Base-by-base conservation (phyloP, 768 basidiomycete species). In the Tubosaeta sp. region DNA sequence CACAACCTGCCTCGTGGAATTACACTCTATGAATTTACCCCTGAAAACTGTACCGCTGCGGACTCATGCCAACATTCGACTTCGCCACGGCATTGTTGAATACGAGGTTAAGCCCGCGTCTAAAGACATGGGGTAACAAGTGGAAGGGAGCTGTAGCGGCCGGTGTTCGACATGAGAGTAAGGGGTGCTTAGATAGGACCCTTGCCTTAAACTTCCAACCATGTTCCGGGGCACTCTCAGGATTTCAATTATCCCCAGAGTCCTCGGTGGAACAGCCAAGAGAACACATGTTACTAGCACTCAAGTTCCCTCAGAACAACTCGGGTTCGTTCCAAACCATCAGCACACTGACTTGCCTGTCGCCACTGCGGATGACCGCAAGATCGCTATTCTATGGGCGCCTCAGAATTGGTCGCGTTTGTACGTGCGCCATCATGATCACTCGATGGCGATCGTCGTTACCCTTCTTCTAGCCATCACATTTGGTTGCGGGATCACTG, bases 401-500 rank as follows among this genome's bases (percentile, higher is more conserved):
- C 78, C 81, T 10, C 75, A 77, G 52, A 78, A 73, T 2, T 86
- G 83, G 80, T 88, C 90, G 3, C 74, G 83, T 69, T 94, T 86
- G 91, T 92, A 64, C 56, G 87, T 76, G 39, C 32, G 31, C 38
- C 13, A 24, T 22, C 21, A 14, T 27, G 46, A 51, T 40, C 29
- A 16, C 31, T 39, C 47, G 30, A 48, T 40, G 41, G 27, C 19
- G 39, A 40, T 24, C 22, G 8, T 40, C 41, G 24, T n/a, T 19
- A 10, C 3, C 35, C n/a, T 6, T n/a, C 22, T 39, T 56, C 24
- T 57, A 97, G 94, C 63, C 91, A 95, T 64, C 83, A 93, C 60
- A 80, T 92, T 35, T 96, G 92, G 88, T 72, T 97, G 21, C 76
- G 91, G 39, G 95, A 97, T 62, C 94, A 97, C 58, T 98, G 95